Evolutionary conservation across 345 rosid species (phyloP), one percentile per base, ranked within the genome.

Genomic region (Syzygium oleosum): DNA sequence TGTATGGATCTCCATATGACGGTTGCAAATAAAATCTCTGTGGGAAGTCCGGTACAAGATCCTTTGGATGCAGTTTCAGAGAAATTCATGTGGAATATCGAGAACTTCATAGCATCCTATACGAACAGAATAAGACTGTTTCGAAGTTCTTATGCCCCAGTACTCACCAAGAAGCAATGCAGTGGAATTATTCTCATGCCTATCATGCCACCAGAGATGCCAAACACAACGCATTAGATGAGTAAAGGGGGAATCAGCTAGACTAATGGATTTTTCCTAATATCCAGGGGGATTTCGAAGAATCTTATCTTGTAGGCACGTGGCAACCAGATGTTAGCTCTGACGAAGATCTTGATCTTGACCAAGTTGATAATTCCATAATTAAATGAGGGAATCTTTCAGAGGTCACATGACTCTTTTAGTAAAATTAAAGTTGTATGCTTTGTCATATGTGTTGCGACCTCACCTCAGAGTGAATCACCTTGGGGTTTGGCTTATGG

Each of bases 251-350:
- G 5, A 31, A 63, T 63, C 0, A 63, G 38, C 38, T 17, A 6
- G 46, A 61, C 68, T 15, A 27, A 13, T 29, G 77, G 7, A 14
- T 0, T 63, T 63, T 63, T 14, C 38, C 77, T 9, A 14, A 63
- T 8, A 13, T 1, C 19, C 38, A n/a, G 6, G 77, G n/a, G 19
- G 0, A 0, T 12, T 63, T 14, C 4, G 77, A 9, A 63, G 77
- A 63, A 0, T 63, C 0, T 63, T n/a, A 63, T 63, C 77, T 29
- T 63, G 38, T 12, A 59, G 77, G 14, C 34, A 63, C 0, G 4
- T 63, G 19, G 16, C 38, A 14, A 63, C 19, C 17, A 3, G 19
- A 12, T 63, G 38, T 61, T 13, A n/a, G 41, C 3, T 29, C 2
- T 1, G 5, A 65, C 0, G 78, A 65, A 65, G 78, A 65, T 65